phyloP scores from a whole-genome alignment of 1,139 yeast genomes.

The Hansenula anomala region DNA sequence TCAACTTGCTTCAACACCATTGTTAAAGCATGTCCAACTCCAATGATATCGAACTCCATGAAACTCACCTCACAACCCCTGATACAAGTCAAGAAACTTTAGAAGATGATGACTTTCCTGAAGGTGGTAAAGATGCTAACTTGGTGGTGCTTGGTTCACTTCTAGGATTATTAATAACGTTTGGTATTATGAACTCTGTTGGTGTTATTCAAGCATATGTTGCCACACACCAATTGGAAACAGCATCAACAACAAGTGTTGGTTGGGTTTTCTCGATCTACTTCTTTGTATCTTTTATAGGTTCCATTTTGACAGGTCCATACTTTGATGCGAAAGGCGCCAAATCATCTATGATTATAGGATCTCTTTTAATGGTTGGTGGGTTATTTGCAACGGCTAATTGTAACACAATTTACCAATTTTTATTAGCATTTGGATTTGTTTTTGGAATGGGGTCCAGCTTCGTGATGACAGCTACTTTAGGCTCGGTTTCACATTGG shows the following conservation, averaged over 20 bases:
- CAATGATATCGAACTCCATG: no score
- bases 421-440: constrained; percentile 53
- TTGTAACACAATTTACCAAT: constrained; percentile 49
- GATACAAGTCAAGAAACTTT: neutral
- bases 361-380: constrained; percentile 38
- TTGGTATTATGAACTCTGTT: constrained; percentile 54
- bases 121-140: constrained; percentile 57
- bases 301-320: constrained; percentile 59
- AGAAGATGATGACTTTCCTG: constrained; percentile 34
- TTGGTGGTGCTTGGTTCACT: constrained; percentile 57
- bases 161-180: constrained; percentile 48
- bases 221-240: constrained; percentile 41
- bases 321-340: constrained; percentile 56
- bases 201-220: constrained; percentile 65
- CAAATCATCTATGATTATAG: constrained; percentile 36
- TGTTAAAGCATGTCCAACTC: no score
- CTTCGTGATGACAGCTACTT: constrained; percentile 53
- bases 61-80: no score
- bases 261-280: constrained; percentile 65
- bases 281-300: constrained; percentile 50
- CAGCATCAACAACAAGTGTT: constrained; percentile 37
- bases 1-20: no score
- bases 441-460: constrained; percentile 55
- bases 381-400: constrained; percentile 53
- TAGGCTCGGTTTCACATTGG: constrained; percentile 64